Percentiles rank a stretch among this genome's conserved stretches.
These are phyloP conservation scores for Xenoacremonium recifei DNA, from an alignment of 2,329 filamentous ascomycete species.

Conservation along the genomic window DNA sequence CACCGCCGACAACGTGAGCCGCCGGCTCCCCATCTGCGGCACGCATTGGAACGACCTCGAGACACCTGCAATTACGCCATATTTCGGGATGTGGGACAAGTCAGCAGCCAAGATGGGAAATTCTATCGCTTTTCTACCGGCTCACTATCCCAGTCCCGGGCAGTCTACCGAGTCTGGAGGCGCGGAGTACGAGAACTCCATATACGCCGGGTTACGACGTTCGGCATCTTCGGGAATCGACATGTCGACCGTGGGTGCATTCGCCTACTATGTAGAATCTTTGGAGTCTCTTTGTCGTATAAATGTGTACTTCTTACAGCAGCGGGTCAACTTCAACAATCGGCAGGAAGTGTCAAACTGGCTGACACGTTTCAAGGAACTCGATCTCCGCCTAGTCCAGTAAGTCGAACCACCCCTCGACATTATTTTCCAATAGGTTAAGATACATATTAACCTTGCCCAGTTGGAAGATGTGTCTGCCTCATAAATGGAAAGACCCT, in stretches of 20 bases:
- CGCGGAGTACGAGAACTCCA: conserved; percentile 3
- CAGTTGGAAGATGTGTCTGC: conserved; percentile 44
- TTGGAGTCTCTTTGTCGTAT: conserved; percentile 45
- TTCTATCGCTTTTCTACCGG: conserved; percentile 37
- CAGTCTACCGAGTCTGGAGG: conserved; percentile 13
- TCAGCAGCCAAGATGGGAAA: conserved; percentile 38
- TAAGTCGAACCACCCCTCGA: conserved; percentile 9
- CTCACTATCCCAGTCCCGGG: conserved; percentile 26
- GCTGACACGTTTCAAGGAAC: conserved; percentile 47
- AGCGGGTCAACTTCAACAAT: conserved; percentile 38
- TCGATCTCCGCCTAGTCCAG: conserved; percentile 45
- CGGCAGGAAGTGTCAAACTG: conserved; percentile 39
- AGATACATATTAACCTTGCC: neutral
- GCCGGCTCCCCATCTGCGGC: conserved; percentile 36
- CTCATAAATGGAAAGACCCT: conserved; percentile 40
- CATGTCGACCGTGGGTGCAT: conserved; percentile 41
- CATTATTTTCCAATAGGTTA: neutral
- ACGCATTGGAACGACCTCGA: conserved; percentile 38
- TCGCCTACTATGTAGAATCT: conserved; percentile 46
- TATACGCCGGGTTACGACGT: no score
- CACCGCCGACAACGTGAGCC: conserved; percentile 29
- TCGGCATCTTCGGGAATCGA: conserved; percentile 12
- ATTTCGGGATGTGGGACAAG: conserved; percentile 44
- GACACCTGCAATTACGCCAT: conserved; percentile 38
- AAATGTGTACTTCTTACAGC: conserved; percentile 44